phyloP scores from a whole-genome alignment of 2,329 filamentous ascomycete genomes.

The Juglanconis juglandina region DNA sequence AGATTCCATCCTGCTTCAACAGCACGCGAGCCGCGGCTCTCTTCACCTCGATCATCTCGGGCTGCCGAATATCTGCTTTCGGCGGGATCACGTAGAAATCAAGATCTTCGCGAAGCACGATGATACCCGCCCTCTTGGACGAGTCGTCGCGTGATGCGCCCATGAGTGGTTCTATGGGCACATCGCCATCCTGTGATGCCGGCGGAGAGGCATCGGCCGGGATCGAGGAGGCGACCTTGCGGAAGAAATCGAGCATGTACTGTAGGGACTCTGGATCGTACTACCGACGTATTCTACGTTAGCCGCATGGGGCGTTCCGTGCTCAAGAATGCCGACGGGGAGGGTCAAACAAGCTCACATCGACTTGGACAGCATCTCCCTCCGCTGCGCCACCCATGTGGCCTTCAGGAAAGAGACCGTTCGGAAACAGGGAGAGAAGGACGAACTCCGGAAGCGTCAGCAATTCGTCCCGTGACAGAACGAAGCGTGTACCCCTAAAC shows the following conservation, averaged over 20 bases:
- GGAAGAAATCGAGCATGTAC: conserved; percentile 99
- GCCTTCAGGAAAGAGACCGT: conserved; percentile 94
- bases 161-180: conserved; percentile 70
- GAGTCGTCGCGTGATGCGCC: conserved; percentile 67
- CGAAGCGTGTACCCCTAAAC: conserved; percentile 82
- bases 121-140: conserved; percentile 91
- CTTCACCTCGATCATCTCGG: conserved; percentile 95
- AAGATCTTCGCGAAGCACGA: conserved; percentile 90
- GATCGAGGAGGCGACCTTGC: conserved; percentile 93
- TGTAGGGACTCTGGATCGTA: conserved; percentile 95
- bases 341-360: conserved; percentile 54
- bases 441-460: conserved; percentile 96
- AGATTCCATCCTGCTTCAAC: conserved; percentile 87
- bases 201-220: conserved; percentile 69
- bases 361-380: conserved; percentile 91
- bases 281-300: conserved; percentile 46
- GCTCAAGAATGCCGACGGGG: conserved; percentile 13
- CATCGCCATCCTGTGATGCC: conserved; percentile 61
- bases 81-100: conserved; percentile 98
- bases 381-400: conserved; percentile 93
- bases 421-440: conserved; percentile 93
- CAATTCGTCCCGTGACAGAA: conserved; percentile 89
- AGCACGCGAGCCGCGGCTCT: conserved; percentile 84
- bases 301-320: background rate
- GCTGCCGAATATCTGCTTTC: conserved; percentile 73